These are phyloP conservation scores for Penicillium cosmopolitanum DNA, from an alignment of 495 filamentous ascomycete genomes.

Conservation along the genomic window DNA sequence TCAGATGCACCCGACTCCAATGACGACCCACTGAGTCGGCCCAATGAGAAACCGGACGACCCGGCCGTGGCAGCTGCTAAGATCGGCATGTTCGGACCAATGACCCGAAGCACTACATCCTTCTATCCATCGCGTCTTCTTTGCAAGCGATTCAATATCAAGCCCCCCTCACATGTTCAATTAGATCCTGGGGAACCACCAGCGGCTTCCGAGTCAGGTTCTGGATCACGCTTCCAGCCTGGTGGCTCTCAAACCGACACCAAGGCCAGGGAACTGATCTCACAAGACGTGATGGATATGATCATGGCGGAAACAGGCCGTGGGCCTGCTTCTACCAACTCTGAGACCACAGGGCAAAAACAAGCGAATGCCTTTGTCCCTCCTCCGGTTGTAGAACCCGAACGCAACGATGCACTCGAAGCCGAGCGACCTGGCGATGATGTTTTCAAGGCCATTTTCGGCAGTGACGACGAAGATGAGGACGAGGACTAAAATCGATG, in stretches of 20 bases:
- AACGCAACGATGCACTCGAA: conserved; percentile 85
- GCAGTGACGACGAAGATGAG: conserved; percentile 69
- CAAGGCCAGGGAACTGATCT: conserved; percentile 41
- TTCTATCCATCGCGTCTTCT: conserved; percentile 84
- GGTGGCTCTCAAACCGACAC: conserved; percentile 39
- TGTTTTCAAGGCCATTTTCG: conserved; percentile 95
- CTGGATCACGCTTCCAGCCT: conserved; percentile 39
- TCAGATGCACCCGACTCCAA: conserved; percentile 46
- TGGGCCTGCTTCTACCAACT: conserved; percentile 18
- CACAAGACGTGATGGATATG: conserved; percentile 44
- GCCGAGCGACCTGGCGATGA: conserved; percentile 79
- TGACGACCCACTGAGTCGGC: conserved; percentile 54
- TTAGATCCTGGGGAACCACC: conserved; percentile 53
- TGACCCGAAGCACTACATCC: conserved; percentile 73
- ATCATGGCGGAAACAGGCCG: conserved; percentile 39
- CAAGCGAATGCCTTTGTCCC: conserved; percentile 7
- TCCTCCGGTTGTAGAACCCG: conserved; percentile 61
- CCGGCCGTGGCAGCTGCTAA: conserved; percentile 88
- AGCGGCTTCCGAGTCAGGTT: conserved; percentile 21
- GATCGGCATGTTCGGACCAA: conserved; percentile 87
- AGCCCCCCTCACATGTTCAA: conserved; percentile 72
- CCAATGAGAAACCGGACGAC: conserved; percentile 67
- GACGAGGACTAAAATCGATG: background rate
- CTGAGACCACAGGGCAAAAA: conserved; percentile 13
- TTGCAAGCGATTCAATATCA: conserved; percentile 91